Percentiles rank a stretch among this genome's conserved stretches.
phyloP scores from a whole-genome alignment of 2,329 filamentous ascomycete genomes.

The Fusarium oligoseptatum region DNA sequence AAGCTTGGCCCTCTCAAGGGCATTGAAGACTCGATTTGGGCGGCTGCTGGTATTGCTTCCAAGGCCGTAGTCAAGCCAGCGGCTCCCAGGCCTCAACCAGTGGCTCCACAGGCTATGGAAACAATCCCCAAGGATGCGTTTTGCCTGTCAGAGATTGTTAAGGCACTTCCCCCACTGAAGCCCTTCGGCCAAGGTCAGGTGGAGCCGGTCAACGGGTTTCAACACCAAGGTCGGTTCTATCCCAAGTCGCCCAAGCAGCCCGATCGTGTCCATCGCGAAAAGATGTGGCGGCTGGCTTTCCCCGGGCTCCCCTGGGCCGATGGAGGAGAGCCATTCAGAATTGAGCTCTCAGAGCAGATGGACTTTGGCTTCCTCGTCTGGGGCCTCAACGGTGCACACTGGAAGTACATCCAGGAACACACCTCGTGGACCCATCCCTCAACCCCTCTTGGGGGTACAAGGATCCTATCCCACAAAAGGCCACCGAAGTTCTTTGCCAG shows the following conservation, averaged over 20 bases:
- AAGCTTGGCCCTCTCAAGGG: background rate
- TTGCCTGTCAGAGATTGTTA: background rate
- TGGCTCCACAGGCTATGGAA: background rate
- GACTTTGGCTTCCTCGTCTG: background rate
- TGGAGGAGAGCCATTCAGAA: background rate
- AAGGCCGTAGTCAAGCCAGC: background rate
- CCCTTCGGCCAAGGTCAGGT: background rate
- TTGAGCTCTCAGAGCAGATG: background rate
- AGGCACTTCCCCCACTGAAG: background rate
- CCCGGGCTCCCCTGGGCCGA: background rate
- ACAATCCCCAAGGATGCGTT: background rate
- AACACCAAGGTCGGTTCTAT: background rate
- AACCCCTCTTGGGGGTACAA: too few species aligned
- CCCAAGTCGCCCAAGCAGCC: background rate
- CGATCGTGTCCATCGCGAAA: background rate
- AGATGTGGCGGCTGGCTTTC: background rate
- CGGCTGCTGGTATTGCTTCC: background rate
- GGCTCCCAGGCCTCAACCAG: background rate
- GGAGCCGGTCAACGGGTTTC: background rate
- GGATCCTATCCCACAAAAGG: too few species aligned
- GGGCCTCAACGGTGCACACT: too few species aligned
- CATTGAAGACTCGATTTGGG: background rate
- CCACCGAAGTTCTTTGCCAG: too few species aligned
- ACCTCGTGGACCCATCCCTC: background rate
- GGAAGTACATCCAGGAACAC: background rate